Evolutionary conservation across 495 filamentous ascomycete genomes (phyloP).

Genomic region (Endocarpon pusillum): DNA sequence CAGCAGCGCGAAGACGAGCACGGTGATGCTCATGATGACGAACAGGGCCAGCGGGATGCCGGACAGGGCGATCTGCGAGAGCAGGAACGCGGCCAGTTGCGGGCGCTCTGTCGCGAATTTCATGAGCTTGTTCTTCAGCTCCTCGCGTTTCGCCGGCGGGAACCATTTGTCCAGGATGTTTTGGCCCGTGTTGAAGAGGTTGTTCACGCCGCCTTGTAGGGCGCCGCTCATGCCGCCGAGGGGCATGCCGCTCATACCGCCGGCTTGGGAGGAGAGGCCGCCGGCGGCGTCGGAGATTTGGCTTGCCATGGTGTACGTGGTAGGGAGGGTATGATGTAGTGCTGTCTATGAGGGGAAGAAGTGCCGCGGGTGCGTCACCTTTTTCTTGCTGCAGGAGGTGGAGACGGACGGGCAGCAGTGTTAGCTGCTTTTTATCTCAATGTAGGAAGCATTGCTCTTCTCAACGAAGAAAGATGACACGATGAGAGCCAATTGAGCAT

Average conservation of each 20-base stretch:
- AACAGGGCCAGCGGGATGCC: slow-evolving; percentile 45
- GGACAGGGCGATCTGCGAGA: slow-evolving; percentile 35
- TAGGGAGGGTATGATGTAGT: neutral
- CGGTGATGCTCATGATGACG: slow-evolving; percentile 34
- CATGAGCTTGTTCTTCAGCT: slow-evolving; percentile 4
- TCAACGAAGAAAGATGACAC: too few species aligned
- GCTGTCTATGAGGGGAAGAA: too few species aligned
- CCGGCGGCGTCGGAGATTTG: neutral
- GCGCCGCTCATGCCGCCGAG: neutral
- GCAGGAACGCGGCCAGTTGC: slow-evolving; percentile 27
- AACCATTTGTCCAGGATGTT: neutral
- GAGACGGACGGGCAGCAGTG: too few species aligned
- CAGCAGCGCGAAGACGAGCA: slow-evolving; percentile 35
- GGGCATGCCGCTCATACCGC: neutral
- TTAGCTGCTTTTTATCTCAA: too few species aligned
- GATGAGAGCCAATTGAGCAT: too few species aligned
- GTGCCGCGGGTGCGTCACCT: too few species aligned
- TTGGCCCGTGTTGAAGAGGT: neutral
- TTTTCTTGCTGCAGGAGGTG: too few species aligned
- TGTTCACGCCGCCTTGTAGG: neutral
- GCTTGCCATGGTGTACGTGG: neutral
- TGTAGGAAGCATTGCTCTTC: too few species aligned
- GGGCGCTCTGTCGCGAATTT: slow-evolving; percentile 7
- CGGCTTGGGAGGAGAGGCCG: neutral
- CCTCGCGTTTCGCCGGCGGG: neutral